These are phyloP conservation scores for Emericellopsis terricola DNA, from an alignment of 495 filamentous ascomycete genomes.

Conservation along the genomic window DNA sequence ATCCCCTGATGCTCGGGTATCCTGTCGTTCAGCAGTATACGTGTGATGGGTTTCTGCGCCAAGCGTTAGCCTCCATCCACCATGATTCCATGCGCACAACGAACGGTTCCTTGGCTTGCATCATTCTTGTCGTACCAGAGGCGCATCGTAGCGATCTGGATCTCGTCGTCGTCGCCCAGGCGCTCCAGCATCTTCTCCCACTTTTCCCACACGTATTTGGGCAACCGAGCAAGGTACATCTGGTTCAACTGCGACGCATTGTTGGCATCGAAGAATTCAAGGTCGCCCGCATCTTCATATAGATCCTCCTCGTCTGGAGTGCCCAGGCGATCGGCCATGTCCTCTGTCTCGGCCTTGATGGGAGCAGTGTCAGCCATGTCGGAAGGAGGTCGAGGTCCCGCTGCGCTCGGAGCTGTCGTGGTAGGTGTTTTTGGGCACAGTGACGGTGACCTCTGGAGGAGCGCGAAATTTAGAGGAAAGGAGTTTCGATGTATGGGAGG, in stretches of 20 bases:
- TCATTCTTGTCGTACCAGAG: constrained; percentile 37
- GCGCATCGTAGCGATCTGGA: constrained; percentile 58
- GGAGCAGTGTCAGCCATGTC: constrained; percentile 20
- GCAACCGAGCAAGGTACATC: constrained; percentile 61
- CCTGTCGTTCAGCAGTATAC: constrained; percentile 24
- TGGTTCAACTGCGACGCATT: constrained; percentile 17
- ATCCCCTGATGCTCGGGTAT: constrained; percentile 42
- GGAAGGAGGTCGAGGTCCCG: too few species aligned
- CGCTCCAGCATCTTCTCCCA: constrained; percentile 30
- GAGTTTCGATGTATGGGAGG: too few species aligned
- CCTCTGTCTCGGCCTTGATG: constrained; percentile 56
- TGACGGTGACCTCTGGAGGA: too few species aligned
- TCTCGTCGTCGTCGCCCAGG: constrained; percentile 34
- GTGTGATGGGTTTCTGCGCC: constrained; percentile 8
- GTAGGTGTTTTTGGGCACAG: not conserved
- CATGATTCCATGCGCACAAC: not conserved
- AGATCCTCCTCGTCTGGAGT: constrained; percentile 51
- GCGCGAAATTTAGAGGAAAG: too few species aligned
- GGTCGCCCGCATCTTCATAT: constrained; percentile 77
- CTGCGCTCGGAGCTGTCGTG: not conserved
- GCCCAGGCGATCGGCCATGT: constrained; percentile 22
- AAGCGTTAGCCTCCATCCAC: too few species aligned
- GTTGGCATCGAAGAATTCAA: constrained; percentile 47
- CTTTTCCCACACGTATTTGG: constrained; percentile 61
- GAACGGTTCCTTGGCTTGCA: constrained; percentile 12